These are phyloP conservation scores for Fabrea salina DNA, from an alignment of 169 alveolate species.

Conservation along the genomic window DNA sequence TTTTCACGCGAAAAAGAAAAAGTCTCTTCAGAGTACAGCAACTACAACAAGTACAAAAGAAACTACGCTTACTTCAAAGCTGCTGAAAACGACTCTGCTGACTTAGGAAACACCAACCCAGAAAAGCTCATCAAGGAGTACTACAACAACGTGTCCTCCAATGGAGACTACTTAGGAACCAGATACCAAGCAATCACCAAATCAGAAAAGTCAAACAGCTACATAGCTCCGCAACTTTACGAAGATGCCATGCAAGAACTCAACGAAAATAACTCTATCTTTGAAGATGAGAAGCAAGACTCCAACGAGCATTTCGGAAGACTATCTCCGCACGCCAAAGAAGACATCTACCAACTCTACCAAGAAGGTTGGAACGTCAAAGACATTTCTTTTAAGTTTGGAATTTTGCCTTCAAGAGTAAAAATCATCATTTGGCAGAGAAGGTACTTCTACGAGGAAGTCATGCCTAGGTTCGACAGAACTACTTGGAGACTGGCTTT, in stretches of 20 bases:
- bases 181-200: not conserved
- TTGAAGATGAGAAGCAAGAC: not conserved
- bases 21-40: not conserved
- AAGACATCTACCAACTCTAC: constrained; percentile 36
- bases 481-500: constrained; percentile 37
- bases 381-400: constrained; percentile 41
- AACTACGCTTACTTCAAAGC: constrained; percentile 12
- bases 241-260: not conserved
- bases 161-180: not conserved
- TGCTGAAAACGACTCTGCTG: not conserved
- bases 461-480: constrained; percentile 46
- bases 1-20: not conserved
- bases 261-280: not conserved
- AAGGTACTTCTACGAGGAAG: constrained; percentile 39
- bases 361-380: constrained; percentile 41
- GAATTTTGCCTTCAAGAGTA: constrained; percentile 53
- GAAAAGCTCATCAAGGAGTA: not conserved
- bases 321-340: constrained; percentile 44
- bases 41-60: not conserved
- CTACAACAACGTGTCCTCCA: not conserved
- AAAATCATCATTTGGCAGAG: constrained; percentile 39
- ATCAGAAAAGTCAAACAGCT: not conserved
- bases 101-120: not conserved
- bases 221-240: not conserved
- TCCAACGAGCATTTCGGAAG: not conserved